Evolutionary conservation across 768 basidiomycete genomes (phyloP), one percentile per base, ranked within the genome.

Genomic region (Dentipellis fragilis): DNA sequence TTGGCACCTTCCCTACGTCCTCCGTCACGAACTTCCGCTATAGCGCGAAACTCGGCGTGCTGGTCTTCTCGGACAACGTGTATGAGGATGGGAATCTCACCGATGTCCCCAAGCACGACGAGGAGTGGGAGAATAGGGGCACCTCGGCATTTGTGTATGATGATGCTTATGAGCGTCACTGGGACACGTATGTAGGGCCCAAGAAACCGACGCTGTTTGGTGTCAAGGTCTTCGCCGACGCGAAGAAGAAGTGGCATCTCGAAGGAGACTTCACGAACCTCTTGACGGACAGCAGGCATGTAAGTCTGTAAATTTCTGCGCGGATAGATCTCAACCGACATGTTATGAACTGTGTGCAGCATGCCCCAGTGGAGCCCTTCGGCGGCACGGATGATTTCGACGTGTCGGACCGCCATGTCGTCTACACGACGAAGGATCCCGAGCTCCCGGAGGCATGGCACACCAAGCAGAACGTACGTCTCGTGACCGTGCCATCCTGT

Each of bases 351-450:
- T 29, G 6, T 29, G 29, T 29, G 29, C 29, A 90, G 88, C 75
- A 79, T 65, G 68, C 75, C 17, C 91, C 90, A 16, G 86, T 93
- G 46, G 87, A 90, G 64, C 89, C 92, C 7, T 92, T 93, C 61
- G 92, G 91, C n/a, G 87, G 83, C 46, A 78, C 80, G 1, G 83
- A 86, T 58, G 85, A 93, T 71, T 89, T 89, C 64, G 84, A 89
- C 65, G 76, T 90, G 29, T 88, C 86, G 4, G 66, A 72, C 2
- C 73, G 75, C 10, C 76, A 84, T 55, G 79, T 98, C 54, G 76
- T 91, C 37, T 89, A 95, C 65, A 91, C 91, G 5, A 76, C 92
- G 52, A 93, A 94, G 65, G 89, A 95, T 63, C 87, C 90, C 1
- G 63, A 76, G 54, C 76, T 94, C 16, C 81, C 83, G 11, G 76